Conservation (phyloP, 768 basidiomycete species). For the Trametopsis cervina region DNA sequence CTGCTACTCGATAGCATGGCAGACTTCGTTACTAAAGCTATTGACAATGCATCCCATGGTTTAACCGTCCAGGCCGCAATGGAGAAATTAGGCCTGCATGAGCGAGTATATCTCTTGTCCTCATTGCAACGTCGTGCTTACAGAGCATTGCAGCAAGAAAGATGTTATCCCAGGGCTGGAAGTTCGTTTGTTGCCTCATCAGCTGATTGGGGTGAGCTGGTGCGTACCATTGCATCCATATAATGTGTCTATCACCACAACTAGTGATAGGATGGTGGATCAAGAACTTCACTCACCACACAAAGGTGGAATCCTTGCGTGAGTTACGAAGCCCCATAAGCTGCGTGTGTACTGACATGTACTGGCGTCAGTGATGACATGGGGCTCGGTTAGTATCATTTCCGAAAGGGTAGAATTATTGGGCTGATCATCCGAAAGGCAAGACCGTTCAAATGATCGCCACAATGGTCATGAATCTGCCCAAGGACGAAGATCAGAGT, state of each 20-base stretch:
- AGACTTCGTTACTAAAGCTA: constrained; percentile 53
- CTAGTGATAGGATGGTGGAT: constrained; percentile 52
- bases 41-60: constrained; percentile 50
- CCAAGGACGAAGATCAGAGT: constrained; percentile 35
- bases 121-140: neutral
- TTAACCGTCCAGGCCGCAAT: constrained; percentile 46
- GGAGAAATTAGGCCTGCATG: constrained; percentile 42
- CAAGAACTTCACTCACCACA: constrained; percentile 43
- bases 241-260: neutral
- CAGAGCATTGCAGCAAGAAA: constrained; percentile 29
- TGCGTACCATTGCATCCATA: constrained; percentile 16
- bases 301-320: constrained; percentile 61
- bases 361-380: constrained; percentile 66
- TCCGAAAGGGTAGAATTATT: neutral
- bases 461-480: constrained; percentile 62
- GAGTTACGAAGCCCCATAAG: too few relatives aligned
- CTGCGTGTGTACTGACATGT: too few relatives aligned
- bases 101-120: constrained; percentile 28
- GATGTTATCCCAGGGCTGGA: constrained; percentile 64
- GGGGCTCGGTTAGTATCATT: constrained; percentile 42
- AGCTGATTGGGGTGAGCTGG: constrained; percentile 75
- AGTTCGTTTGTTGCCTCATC: constrained; percentile 65
- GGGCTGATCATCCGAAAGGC: constrained; percentile 25
- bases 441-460: constrained; percentile 82
- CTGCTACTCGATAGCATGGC: constrained; percentile 36